Conservation (phyloP, 2,329 filamentous ascomycete genomes). For the Ceratocystis smalleyi region DNA sequence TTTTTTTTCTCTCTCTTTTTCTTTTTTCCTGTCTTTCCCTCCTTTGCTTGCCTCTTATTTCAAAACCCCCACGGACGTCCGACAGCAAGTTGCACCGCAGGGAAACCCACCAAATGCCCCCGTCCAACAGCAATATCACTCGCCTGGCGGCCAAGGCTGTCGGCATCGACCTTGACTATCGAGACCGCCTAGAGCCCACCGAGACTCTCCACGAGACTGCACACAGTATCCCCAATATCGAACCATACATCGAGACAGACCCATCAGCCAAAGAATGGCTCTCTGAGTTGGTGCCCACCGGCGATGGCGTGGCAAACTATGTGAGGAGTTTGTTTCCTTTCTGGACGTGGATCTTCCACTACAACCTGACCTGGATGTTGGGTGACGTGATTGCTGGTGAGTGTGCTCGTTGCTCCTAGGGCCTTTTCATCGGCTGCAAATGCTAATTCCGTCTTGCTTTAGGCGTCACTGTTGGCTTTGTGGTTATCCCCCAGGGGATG, state of each 20-base stretch:
- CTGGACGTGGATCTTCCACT: slow-evolving; percentile 34
- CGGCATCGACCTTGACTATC: slow-evolving; percentile 23
- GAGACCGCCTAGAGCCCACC: slow-evolving; percentile 20
- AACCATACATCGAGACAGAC: slow-evolving; percentile 17
- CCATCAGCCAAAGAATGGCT: slow-evolving; percentile 14
- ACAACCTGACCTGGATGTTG: slow-evolving; percentile 33
- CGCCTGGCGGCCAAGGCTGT: slow-evolving; percentile 21
- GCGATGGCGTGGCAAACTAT: slow-evolving; percentile 21
- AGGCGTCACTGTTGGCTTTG: slow-evolving; percentile 63
- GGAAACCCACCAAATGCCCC: neutral
- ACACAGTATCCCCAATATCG: slow-evolving; percentile 9
- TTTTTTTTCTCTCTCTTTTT: neutral
- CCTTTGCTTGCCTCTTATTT: no score
- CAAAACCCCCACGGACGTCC: neutral
- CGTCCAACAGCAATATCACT: slow-evolving; percentile 17
- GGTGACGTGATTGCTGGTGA: slow-evolving; percentile 40
- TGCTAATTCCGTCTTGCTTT: neutral
- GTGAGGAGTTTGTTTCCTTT: slow-evolving; percentile 33
- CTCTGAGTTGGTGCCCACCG: slow-evolving; percentile 9
- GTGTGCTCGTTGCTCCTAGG: slow-evolving; percentile 29
- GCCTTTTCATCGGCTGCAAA: neutral
- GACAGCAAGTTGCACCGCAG: neutral
- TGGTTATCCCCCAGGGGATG: slow-evolving; percentile 40
- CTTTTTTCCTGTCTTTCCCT: neutral
- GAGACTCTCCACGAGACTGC: slow-evolving; percentile 22